A percentile compares a stretch with the other conserved stretches of the same genome.
Conservation (phyloP, 2,329 filamentous ascomycete genomes). For the Boeremia lycopersici region DNA sequence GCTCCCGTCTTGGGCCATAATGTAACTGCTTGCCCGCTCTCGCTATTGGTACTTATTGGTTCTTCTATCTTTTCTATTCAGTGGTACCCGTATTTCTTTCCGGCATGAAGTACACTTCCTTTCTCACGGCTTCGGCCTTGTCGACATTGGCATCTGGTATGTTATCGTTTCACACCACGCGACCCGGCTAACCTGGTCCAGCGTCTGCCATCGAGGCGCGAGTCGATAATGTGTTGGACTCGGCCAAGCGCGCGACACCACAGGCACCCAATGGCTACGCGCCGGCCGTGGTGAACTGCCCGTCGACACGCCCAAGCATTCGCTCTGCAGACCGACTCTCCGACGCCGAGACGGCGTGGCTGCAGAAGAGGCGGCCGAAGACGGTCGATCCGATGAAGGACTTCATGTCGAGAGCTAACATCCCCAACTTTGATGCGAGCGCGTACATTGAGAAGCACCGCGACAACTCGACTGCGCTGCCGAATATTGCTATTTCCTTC, state of each 20-base stretch:
- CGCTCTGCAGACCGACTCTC: conserved; percentile 69
- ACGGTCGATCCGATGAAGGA: conserved; percentile 77
- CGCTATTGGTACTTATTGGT: not conserved
- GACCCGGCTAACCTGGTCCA: not conserved
- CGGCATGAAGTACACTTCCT: conserved; percentile 35
- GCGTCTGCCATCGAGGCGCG: conserved; percentile 9
- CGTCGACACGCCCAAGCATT: conserved; percentile 70
- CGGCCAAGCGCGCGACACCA: conserved; percentile 54
- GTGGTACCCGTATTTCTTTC: not conserved
- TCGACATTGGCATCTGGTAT: conserved; percentile 39
- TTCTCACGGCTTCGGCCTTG: conserved; percentile 38
- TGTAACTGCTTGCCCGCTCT: conserved; percentile 10
- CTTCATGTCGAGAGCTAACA: conserved; percentile 73
- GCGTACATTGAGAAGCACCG: conserved; percentile 69
- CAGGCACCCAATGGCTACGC: conserved; percentile 73
- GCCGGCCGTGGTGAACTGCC: conserved; percentile 72
- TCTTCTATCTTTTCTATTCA: not conserved
- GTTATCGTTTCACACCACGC: not conserved
- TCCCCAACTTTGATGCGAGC: conserved; percentile 77
- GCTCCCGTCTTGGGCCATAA: conserved; percentile 10
- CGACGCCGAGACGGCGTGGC: conserved; percentile 73
- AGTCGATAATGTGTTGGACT: conserved; percentile 22
- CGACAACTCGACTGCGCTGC: conserved; percentile 62
- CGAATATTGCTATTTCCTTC: conserved; percentile 76
- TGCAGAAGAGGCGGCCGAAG: conserved; percentile 71